Conservation (phyloP, 208 protist species). For the Leishmania tarentolae region DNA sequence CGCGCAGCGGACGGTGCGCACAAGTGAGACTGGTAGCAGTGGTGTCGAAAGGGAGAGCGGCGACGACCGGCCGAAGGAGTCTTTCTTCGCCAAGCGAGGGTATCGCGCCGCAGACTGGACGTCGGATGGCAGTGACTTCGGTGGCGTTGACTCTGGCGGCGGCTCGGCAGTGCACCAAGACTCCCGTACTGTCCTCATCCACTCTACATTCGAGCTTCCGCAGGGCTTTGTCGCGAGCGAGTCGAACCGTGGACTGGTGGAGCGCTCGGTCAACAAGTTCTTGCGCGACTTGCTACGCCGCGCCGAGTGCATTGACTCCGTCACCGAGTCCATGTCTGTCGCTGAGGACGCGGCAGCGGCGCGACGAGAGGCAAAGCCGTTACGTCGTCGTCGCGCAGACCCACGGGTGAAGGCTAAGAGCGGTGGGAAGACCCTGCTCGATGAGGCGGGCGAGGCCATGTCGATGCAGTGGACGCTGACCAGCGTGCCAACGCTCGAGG, state of each 20-base stretch:
- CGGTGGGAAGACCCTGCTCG: constrained; percentile 61
- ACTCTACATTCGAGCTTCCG: constrained; percentile 85
- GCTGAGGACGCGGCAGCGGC: constrained; percentile 77
- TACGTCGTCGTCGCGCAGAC: constrained; percentile 58
- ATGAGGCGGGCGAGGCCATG: constrained; percentile 87
- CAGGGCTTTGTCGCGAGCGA: constrained; percentile 76
- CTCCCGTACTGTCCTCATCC: constrained; percentile 27
- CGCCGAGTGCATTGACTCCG: constrained; percentile 82
- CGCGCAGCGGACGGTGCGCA: not conserved
- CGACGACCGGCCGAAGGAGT: constrained; percentile 14
- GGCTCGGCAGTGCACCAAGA: not conserved
- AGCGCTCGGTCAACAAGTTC: constrained; percentile 90
- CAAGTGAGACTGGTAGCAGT: not conserved
- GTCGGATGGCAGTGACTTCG: constrained; percentile 5
- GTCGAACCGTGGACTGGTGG: constrained; percentile 74
- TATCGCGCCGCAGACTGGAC: constrained; percentile 9
- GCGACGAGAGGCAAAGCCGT: constrained; percentile 74
- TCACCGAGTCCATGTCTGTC: constrained; percentile 74
- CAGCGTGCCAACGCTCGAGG: constrained; percentile 75
- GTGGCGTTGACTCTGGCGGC: not conserved
- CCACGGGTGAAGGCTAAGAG: constrained; percentile 16
- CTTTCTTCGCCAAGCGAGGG: constrained; percentile 23
- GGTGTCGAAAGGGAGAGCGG: not conserved
- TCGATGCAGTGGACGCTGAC: constrained; percentile 76
- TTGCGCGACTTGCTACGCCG: constrained; percentile 85